Base-by-base conservation (phyloP, 306 rosid genomes). In the Medicago ruthenica region DNA sequence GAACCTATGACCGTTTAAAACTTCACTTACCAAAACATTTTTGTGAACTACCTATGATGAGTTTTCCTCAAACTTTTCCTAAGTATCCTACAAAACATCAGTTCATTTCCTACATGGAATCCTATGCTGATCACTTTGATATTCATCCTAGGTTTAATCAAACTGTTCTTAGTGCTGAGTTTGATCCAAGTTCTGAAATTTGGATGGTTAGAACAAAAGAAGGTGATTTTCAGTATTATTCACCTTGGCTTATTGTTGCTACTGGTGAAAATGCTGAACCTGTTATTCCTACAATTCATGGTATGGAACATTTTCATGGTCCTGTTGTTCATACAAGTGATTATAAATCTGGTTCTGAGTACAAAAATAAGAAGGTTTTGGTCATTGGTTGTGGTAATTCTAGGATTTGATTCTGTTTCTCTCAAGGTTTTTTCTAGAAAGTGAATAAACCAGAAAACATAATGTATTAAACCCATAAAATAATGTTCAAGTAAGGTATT, bases 241-340 rank as follows among this genome's bases (percentile, higher is more conserved):
- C 97, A 3, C 87, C 74, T 6, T 92, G 98, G 98, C 86, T 96
- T 1, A 76, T 96, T 3, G 97, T 88, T 0, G 99, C 99, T 17
- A 88, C 97, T 0, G 99, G 99, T 0, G 99, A 96, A 63, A 96
- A 96, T 78, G 99, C 99, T 0, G 99, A 96, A 24, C 98, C 98
- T 1, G 76, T 82, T 0, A 3, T 85, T 4, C 99, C 99, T 0
- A 85, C 77, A 13, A 88, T 96, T 24, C 15, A 12, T 1, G 99
- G 99, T 8, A 36, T 86, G 13, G 90, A 90, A 1, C 37, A 34
- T n/a, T 96, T 96, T 73, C 58, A 15, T 2, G 92, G 88, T 3
- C 58, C 75, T 6, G 41, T 92, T 41, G 57, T 75, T 67, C 99
- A 96, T 48, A 89, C 99, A 0, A 84, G 90, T 42, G 74, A 13